A percentile compares a stretch with the other conserved stretches of the same genome.
Evolutionary conservation across 192 early-diverging fungal genomes (phyloP).

Genomic region (Coemansia sp.): DNA sequence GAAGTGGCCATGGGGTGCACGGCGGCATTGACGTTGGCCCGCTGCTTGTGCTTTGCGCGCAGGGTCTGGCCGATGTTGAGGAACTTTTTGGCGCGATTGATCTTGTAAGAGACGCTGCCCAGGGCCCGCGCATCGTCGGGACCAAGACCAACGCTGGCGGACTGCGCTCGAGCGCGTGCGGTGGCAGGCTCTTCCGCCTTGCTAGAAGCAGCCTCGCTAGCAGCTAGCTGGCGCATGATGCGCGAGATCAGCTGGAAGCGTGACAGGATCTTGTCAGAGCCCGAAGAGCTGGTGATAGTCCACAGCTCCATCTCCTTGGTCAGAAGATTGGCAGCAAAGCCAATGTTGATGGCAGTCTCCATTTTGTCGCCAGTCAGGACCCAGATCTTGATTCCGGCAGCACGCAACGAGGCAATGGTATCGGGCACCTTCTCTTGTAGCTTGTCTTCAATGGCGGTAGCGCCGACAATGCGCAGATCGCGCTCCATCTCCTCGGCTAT

Average conservation of each 20-base stretch:
- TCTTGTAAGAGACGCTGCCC: constrained; percentile 54
- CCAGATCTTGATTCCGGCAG: constrained; percentile 94
- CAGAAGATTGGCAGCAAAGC: constrained; percentile 88
- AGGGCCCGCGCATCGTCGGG: constrained; percentile 38
- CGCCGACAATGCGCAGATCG: constrained; percentile 79
- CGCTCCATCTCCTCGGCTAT: constrained; percentile 80
- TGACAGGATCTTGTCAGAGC: constrained; percentile 42
- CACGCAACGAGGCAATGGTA: constrained; percentile 77
- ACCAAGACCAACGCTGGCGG: constrained; percentile 24
- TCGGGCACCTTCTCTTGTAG: constrained; percentile 97
- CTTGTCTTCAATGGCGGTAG: constrained; percentile 98
- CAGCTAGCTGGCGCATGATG: constrained; percentile 49
- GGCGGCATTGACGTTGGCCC: constrained; percentile 53
- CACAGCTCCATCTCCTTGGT: constrained; percentile 80
- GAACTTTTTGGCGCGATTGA: constrained; percentile 55
- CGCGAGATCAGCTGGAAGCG: constrained; percentile 51
- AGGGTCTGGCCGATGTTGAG: constrained; percentile 66
- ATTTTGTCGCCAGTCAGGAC: constrained; percentile 97
- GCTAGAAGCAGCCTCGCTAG: constrained; percentile 9
- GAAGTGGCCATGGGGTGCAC: constrained; percentile 7
- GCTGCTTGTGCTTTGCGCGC: constrained; percentile 60
- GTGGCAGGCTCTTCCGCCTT: neutral
- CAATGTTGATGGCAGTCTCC: constrained; percentile 98
- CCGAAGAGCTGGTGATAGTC: constrained; percentile 55
- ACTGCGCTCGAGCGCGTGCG: neutral